Evolutionary conservation across 139 green algal genomes (phyloP).

Genomic region (Chara braunii): DNA sequence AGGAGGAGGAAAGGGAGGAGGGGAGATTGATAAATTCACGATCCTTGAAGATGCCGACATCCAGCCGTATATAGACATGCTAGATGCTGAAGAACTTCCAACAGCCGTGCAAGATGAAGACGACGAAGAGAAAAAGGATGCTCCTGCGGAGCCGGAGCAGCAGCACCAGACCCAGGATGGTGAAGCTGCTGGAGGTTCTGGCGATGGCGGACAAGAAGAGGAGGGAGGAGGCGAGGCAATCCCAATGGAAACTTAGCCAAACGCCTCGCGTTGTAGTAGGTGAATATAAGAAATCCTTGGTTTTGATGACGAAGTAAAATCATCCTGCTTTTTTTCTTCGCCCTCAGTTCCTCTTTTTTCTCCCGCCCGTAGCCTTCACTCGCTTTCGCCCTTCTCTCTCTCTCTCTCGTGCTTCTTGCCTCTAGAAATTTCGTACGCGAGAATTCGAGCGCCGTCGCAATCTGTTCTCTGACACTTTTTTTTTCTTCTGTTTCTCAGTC

Average conservation of each 20-base stretch:
- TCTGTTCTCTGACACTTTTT: too few species aligned
- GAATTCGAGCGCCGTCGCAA: too few species aligned
- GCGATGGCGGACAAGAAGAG: background rate
- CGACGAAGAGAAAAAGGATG: background rate
- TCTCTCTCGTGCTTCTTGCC: background rate
- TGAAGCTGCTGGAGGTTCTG: background rate
- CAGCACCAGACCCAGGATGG: too few species aligned
- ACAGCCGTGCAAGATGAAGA: constrained; percentile 1
- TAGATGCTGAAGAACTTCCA: constrained; percentile 39
- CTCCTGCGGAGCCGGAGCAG: too few species aligned
- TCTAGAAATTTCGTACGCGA: too few species aligned
- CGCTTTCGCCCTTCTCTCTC: background rate
- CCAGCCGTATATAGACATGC: constrained; percentile 49
- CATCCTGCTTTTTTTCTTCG: background rate
- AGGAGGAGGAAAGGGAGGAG: constrained; percentile 46
- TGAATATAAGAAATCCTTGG: background rate
- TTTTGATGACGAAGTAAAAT: background rate
- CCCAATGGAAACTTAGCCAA: background rate
- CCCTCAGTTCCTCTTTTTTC: background rate
- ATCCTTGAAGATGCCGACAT: constrained; percentile 72
- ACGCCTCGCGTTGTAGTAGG: background rate
- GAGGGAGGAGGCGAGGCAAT: background rate
- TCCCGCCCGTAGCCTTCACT: background rate
- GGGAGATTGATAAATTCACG: too few species aligned
- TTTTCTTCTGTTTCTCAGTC: too few species aligned